Base-by-base conservation (phyloP, 495 filamentous ascomycete genomes). In the Ramalina intermedia region DNA sequence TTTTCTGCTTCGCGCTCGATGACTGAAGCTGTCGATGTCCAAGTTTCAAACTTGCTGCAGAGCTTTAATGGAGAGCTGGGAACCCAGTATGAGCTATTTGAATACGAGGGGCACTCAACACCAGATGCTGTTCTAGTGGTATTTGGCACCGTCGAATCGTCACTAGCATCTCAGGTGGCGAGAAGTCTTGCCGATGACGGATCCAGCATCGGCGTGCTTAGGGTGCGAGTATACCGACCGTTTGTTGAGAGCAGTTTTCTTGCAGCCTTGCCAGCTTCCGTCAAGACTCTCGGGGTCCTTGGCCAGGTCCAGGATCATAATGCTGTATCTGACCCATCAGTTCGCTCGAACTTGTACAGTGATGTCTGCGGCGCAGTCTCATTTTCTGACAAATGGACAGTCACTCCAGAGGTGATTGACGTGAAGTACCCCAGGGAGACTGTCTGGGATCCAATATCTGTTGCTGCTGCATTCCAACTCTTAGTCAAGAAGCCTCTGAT, bases 161-260 rank as follows among this genome's bases (percentile, higher is more conserved):
- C 89, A 50, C 69, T 96, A 42, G 79, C 85, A 55, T 76, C 82
- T 47, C 88, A 94, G 65, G 78, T 96, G 44, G 84, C 85, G 3
- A 67, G 76, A 33, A 78, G 78, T 20, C 68, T 96, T 45, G 73
- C 79, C 21, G 76, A 77, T 54, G 71, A 79, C 50, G 87, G 81
- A 54, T 71, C 75, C 47, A 82, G 79, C 61, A 75, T 96, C 47
- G 91, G 91, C 51, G 85, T 88, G 17, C 68, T 98, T 56, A 88
- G 84, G 54, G 90, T 96, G 43, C 82, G 91, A 48, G 74, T 98
- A 44, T 96, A 96, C 69, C 78, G 88, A 26, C 91, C 91, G 1
- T 96, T 98, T 61, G 77, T 87, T 23, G 91, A 98, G 66, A 84
- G 91, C 56, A 85, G 84, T 47, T 98, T 98, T 70, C 70, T 96